Base-by-base conservation (phyloP, 805 yeast species). In the Schizosaccharomyces octosporus region DNA sequence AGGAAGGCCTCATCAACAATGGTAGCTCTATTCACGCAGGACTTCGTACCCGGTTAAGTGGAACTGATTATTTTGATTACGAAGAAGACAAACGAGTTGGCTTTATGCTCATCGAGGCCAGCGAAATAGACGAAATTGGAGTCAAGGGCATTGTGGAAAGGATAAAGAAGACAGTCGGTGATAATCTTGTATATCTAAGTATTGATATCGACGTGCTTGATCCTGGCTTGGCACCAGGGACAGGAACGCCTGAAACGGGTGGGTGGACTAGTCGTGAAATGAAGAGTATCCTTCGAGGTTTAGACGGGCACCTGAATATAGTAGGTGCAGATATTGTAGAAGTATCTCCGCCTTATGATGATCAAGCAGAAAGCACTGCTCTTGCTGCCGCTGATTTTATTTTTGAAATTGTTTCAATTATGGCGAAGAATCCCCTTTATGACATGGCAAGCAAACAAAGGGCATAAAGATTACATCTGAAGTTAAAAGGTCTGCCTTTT, bases 261-360 rank as follows among this genome's bases (percentile, higher is more conserved):
- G 93, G 93, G 2, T 78, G 83, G 75, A 76, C 81, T 15, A 73
- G 83, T 0, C 74, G 90, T 59, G 90, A 84, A 67, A 72, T 84
- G 43, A 75, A 82, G 63, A 72, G 76, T 5, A 70, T 84, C 29
- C 65, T 84, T 55, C 82, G 85, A 62, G 81, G 79, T 0, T 70
- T 85, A 19, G 81, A 79, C 58, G 81, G 80, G 0, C 48, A 43
- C 48, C 70, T 84, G 62, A 76, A 81, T 63, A 63, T 84, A 54
- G 81, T 84, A 3, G 90, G 90, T 27, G 87, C 84, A 15, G 93
- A 84, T 66, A 76, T 84, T 39, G 90, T 85, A 2, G 90, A 85
- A 69, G 86, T 82, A 4, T 72, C 81, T 48, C 86, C 87, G 2
- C 81, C 85, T 1, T 82, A 72, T 64, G 84, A 82, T 65, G 77